phyloP scores from a whole-genome alignment of 345 rosid genomes.

The Schrenkiella parvula region DNA sequence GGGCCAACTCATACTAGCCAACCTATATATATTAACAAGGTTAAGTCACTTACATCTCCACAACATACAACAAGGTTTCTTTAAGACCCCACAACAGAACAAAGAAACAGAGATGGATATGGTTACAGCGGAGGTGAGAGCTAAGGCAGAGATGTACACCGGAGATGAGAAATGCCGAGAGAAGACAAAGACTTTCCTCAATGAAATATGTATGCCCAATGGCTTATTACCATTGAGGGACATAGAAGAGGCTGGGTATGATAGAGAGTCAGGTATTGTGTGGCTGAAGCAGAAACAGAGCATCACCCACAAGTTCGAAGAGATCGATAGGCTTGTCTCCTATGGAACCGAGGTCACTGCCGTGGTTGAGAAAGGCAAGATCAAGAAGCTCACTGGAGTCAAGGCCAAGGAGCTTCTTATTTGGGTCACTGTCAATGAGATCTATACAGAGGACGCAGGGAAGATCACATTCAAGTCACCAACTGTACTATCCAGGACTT shows the following conservation, averaged over 20 bases:
- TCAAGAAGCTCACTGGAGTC: conserved; percentile 97
- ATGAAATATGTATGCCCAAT: conserved; percentile 61
- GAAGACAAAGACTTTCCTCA: conserved; percentile 55
- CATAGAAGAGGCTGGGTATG: conserved; percentile 72
- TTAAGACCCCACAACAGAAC: not conserved
- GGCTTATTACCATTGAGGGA: conserved; percentile 79
- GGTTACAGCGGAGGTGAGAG: conserved; percentile 66
- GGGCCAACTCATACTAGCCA: not conserved
- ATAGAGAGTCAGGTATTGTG: conserved; percentile 78
- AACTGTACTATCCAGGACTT: conserved; percentile 64
- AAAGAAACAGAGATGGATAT: conserved; percentile 42
- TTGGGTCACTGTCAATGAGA: conserved; percentile 66
- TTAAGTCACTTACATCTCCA: conserved; percentile 7
- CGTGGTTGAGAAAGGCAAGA: conserved; percentile 45
- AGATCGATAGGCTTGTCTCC: conserved; percentile 53
- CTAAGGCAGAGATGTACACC: conserved; percentile 68
- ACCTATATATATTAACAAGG: conserved; percentile 19
- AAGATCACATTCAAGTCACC: conserved; percentile 81
- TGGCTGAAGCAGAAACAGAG: conserved; percentile 89
- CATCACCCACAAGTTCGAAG: conserved; percentile 70
- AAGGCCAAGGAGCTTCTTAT: conserved; percentile 84
- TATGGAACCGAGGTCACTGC: conserved; percentile 88
- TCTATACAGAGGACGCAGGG: conserved; percentile 46
- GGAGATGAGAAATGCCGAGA: conserved; percentile 72
- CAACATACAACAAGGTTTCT: conserved; percentile 5